Evolutionary conservation across 768 basidiomycete species (phyloP).

Genomic region (Heimioporus sp.): DNA sequence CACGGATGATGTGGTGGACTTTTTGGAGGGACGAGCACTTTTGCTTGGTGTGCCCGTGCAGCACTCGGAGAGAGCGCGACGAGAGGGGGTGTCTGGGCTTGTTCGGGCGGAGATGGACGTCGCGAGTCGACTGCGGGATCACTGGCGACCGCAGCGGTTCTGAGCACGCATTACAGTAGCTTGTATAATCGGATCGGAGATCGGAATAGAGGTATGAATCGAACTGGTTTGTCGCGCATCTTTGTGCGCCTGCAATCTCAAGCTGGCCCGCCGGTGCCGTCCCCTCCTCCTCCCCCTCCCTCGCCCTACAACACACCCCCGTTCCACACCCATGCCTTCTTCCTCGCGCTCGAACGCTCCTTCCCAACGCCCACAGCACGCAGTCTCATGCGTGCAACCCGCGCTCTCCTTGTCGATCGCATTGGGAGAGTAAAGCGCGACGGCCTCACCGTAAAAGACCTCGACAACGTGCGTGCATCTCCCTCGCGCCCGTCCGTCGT

Average conservation of each 20-base stretch:
- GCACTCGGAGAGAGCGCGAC: constrained; percentile 3
- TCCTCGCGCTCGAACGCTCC: constrained; percentile 63
- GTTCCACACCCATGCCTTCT: constrained; percentile 82
- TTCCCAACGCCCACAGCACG: constrained; percentile 74
- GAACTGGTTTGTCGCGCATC: constrained; percentile 7
- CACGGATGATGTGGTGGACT: constrained; percentile 21
- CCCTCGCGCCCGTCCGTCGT: background rate
- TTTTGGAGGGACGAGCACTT: constrained; percentile 54
- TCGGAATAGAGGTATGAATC: constrained; percentile 10
- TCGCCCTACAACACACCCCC: constrained; percentile 62
- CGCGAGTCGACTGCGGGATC: constrained; percentile 49
- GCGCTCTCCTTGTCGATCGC: constrained; percentile 76
- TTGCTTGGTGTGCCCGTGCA: constrained; percentile 38
- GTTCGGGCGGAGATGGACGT: constrained; percentile 61
- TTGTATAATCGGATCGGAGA: constrained; percentile 12
- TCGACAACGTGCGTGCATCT: constrained; percentile 65
- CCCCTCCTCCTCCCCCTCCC: constrained; percentile 8
- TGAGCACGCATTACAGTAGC: constrained; percentile 21
- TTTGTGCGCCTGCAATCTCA: constrained; percentile 10
- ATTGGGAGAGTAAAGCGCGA: constrained; percentile 68
- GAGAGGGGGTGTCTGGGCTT: constrained; percentile 27
- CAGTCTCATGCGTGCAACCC: constrained; percentile 80
- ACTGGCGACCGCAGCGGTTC: constrained; percentile 66
- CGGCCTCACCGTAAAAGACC: constrained; percentile 70
- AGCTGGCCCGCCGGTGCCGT: constrained; percentile 14